A percentile compares a stretch with the other conserved stretches of the same genome.
Evolutionary conservation across 805 yeast species (phyloP).

Genomic region (Pichia thaimueangensis): DNA sequence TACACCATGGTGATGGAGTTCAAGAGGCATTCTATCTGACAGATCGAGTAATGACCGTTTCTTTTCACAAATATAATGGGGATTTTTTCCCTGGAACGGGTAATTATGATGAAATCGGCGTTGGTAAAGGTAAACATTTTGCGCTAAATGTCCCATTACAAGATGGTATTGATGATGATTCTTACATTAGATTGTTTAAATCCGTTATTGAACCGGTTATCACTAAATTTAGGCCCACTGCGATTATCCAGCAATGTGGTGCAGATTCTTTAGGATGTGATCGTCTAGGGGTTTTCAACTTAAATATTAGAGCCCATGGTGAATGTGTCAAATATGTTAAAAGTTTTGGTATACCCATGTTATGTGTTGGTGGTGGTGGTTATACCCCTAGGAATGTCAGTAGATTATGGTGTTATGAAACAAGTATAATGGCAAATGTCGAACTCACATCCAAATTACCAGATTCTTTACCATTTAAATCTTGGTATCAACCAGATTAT

Average conservation of each 20-base stretch:
- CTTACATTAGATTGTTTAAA: conserved; percentile 69
- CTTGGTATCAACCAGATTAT: conserved; percentile 86
- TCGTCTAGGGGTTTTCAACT: conserved; percentile 87
- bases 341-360: conserved; percentile 82
- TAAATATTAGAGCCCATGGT: conserved; percentile 89
- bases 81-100: conserved; percentile 98
- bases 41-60: conserved; percentile 93
- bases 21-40: conserved; percentile 95
- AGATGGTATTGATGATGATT: conserved; percentile 93
- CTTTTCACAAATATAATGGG: conserved; percentile 90
- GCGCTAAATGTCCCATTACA: conserved; percentile 87
- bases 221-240: conserved; percentile 87
- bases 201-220: conserved; percentile 87
- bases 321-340: conserved; percentile 89
- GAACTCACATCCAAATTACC: conserved; percentile 74
- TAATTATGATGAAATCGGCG: conserved; percentile 79
- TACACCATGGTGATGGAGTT: conserved; percentile 97
- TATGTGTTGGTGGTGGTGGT: conserved; percentile 96
- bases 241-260: conserved; percentile 93
- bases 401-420: conserved; percentile 93
- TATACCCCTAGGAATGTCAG: conserved; percentile 95
- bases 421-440: conserved; percentile 79
- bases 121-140: conserved; percentile 83
- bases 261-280: conserved; percentile 95
- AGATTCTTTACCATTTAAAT: conserved; percentile 63